A percentile compares a stretch with the other conserved stretches of the same genome.
phyloP scores from a whole-genome alignment of 1,284 basidiomycete species.

The Ceratobasidium theobromae region DNA sequence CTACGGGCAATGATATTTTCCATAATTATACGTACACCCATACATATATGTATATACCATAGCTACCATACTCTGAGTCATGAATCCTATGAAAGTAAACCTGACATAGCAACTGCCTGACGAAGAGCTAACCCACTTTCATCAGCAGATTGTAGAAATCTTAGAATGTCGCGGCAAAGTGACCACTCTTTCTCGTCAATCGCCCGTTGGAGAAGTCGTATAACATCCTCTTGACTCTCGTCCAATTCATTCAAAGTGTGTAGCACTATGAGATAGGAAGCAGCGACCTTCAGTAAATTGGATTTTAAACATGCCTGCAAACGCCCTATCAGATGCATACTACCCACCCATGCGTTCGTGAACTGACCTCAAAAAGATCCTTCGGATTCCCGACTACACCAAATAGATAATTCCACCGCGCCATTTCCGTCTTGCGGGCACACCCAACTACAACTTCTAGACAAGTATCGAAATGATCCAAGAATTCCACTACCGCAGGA shows the following conservation, averaged over 20 bases:
- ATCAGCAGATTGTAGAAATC: slow-evolving; percentile 91
- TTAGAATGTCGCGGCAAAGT: slow-evolving; percentile 81
- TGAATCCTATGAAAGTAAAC: slow-evolving; percentile 13
- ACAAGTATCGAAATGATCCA: slow-evolving; percentile 90
- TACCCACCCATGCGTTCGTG: slow-evolving; percentile 7
- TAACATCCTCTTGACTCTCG: slow-evolving; percentile 74
- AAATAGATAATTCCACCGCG: slow-evolving; percentile 88
- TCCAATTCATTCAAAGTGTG: slow-evolving; percentile 91
- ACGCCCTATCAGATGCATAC: slow-evolving; percentile 5
- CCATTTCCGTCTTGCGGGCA: slow-evolving; percentile 95
- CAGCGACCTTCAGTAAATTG: slow-evolving; percentile 83
- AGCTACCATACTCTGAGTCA: slow-evolving; percentile 15
- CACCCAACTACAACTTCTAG: slow-evolving; percentile 95
- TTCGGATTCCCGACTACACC: slow-evolving; percentile 88
- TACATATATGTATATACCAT: slow-evolving; percentile 19
- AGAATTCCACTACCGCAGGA: slow-evolving; percentile 78
- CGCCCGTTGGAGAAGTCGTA: slow-evolving; percentile 73
- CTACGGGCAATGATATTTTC: background rate
- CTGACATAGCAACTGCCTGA: slow-evolving; percentile 13
- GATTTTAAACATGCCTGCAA: slow-evolving; percentile 72
- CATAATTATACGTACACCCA: background rate
- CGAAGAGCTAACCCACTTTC: slow-evolving; percentile 65
- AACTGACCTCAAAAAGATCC: slow-evolving; percentile 77
- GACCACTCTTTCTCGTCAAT: slow-evolving; percentile 75
- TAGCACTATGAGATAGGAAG: slow-evolving; percentile 89